These are phyloP conservation scores for Dipteronia dyeriana DNA, from an alignment of 345 rosid genomes.

Conservation along the genomic window DNA sequence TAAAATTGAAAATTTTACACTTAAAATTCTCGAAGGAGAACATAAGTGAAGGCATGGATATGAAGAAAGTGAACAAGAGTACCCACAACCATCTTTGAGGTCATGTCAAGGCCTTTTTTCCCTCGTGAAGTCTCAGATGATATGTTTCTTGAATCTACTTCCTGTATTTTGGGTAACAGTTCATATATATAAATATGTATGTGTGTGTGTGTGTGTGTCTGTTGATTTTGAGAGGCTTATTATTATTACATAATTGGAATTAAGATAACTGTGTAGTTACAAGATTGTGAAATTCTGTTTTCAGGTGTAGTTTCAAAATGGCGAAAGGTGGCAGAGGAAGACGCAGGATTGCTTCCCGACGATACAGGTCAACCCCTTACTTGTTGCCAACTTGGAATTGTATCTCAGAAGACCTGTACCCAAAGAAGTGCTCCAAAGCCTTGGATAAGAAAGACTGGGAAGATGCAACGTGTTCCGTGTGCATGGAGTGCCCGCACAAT, in stretches of 20 bases:
- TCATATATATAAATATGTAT: too few species aligned
- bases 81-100: neutral
- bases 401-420: conserved; percentile 35
- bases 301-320: conserved; percentile 39
- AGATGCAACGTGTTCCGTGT: conserved; percentile 84
- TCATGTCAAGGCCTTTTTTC: neutral
- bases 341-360: conserved; percentile 55
- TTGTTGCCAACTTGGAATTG: conserved; percentile 35
- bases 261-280: neutral
- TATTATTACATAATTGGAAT: neutral
- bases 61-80: neutral
- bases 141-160: neutral
- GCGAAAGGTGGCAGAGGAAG: conserved; percentile 65
- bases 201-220: neutral
- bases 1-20: neutral
- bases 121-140: neutral
- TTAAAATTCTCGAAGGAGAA: neutral
- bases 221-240: neutral
- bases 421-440: conserved; percentile 49
- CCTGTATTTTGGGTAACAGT: too few species aligned
- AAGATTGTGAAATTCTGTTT: conserved; percentile 6
- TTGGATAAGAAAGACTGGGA: conserved; percentile 82
- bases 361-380: conserved; percentile 56
- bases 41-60: neutral
- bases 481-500: conserved; percentile 97